phyloP scores from a whole-genome alignment of 1,284 basidiomycete species.

The Takashimella tepidaria region DNA sequence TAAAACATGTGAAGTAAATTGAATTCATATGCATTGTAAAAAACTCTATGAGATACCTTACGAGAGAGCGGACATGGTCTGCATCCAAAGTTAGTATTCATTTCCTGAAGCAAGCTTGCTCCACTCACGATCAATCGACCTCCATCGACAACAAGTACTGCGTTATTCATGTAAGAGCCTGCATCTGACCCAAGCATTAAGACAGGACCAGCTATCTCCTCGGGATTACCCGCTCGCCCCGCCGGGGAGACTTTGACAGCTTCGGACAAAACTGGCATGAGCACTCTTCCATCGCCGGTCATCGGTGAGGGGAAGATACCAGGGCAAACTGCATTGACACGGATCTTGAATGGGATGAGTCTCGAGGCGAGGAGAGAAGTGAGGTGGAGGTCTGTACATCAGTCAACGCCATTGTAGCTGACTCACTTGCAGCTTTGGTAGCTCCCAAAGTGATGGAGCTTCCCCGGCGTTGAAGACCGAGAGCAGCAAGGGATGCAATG shows the following conservation, averaged over 20 bases:
- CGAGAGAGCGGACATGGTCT: not conserved
- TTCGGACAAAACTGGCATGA: constrained; percentile 12
- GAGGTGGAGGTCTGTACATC: constrained; percentile 21
- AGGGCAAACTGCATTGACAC: constrained; percentile 33
- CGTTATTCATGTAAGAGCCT: constrained; percentile 34
- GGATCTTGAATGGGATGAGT: constrained; percentile 29
- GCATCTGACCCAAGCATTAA: constrained; percentile 27
- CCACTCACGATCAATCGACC: constrained; percentile 6
- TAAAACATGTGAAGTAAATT: too few species aligned
- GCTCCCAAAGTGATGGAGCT: constrained; percentile 17
- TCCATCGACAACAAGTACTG: constrained; percentile 26
- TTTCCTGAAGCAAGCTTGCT: not conserved
- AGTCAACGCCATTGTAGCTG: constrained; percentile 17
- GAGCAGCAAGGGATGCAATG: constrained; percentile 27
- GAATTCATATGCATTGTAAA: too few species aligned
- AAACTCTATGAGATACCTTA: not conserved
- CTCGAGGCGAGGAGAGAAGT: constrained; percentile 21
- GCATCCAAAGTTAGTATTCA: not conserved
- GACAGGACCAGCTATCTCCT: constrained; percentile 37
- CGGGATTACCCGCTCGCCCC: constrained; percentile 32
- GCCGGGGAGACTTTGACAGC: constrained; percentile 20
- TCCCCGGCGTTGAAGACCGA: constrained; percentile 17
- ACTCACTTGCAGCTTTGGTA: constrained; percentile 22
- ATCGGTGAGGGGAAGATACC: constrained; percentile 38
- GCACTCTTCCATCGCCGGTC: constrained; percentile 22